Evolutionary conservation across 192 early-diverging fungal genomes (phyloP), one percentile per base, ranked within the genome.

Genomic region (Cladochytrium replicatum): DNA sequence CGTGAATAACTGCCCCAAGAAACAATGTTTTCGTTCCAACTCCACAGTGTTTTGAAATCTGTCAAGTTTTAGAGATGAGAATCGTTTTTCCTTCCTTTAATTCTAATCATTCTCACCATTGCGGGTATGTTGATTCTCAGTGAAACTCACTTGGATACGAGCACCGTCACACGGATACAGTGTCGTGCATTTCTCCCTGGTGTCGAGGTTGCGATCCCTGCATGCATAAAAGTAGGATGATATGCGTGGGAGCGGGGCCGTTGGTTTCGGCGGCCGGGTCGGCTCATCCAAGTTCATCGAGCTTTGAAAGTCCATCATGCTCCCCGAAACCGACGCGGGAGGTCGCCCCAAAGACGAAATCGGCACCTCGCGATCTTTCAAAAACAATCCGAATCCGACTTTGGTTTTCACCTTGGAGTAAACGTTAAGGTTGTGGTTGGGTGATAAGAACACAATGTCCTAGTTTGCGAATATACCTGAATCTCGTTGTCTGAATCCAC

Each of bases 301-400:
- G 21, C 31, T 13, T 6, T 30, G 27, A 30, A 23, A 30, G 32
- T 7, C 30, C 48, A 48, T 40, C 29, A 13, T 11, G 11, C 11
- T 44, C 23, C 23, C 19, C 19, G 29, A 13, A 11, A 32, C 9
- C 17, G 19, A 0, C 43, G 23, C 23, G 17, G 9, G 19, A 17
- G 29, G 43, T 44, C 6, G 37, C 50, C 3, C 34, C 50, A 38
- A 15, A 32, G 23, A 51, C 13, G 25, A 21, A 6, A 32, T 39
- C 40, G 42, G 31, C 30, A 17, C 9, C 19, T 2, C 7, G 5
- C 61, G 63, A 46, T 56, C 19, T 7, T 71, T 64, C 29, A 68
- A 22, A 50, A 67, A 71, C 7, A 68, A 43, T 8, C 65, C 60
- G 47, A 75, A 71, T 5, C 62, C 60, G 4, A 75, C 59, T 45